Evolutionary conservation across 2,329 filamentous ascomycete species (phyloP).

Genomic region (Sporothrix brasiliensis): DNA sequence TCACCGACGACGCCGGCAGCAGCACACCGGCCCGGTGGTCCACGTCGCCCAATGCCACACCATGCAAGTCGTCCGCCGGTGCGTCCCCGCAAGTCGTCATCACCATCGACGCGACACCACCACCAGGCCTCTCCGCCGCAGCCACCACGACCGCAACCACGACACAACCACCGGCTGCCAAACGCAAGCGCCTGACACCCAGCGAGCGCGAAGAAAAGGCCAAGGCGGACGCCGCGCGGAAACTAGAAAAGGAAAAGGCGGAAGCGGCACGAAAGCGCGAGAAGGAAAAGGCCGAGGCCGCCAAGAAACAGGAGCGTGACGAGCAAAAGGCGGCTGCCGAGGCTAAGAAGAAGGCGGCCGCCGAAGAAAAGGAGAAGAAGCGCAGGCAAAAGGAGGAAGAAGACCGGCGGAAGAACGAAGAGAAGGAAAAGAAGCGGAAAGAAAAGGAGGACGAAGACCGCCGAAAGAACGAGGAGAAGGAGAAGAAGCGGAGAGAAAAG

Average conservation of each 20-base stretch:
- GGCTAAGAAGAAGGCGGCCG: constrained; percentile 40
- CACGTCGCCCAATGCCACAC: constrained; percentile 43
- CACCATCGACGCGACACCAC: constrained; percentile 30
- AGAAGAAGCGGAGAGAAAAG: constrained; percentile 54
- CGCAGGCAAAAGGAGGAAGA: constrained; percentile 29
- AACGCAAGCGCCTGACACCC: constrained; percentile 52
- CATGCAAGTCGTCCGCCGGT: constrained; percentile 37
- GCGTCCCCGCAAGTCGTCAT: constrained; percentile 34
- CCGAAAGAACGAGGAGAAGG: constrained; percentile 46
- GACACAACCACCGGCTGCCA: constrained; percentile 39
- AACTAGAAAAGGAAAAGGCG: constrained; percentile 44
- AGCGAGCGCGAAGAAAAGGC: constrained; percentile 47
- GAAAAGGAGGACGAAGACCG: constrained; percentile 47
- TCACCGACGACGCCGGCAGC: constrained; percentile 51
- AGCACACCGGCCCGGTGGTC: constrained; percentile 48
- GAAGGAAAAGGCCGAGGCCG: constrained; percentile 42
- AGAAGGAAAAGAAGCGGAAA: constrained; percentile 43
- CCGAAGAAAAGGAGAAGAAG: constrained; percentile 45
- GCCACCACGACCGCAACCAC: not conserved
- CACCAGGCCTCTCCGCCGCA: not conserved
- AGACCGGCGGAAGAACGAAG: constrained; percentile 36
- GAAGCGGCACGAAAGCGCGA: constrained; percentile 41
- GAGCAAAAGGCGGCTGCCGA: constrained; percentile 40
- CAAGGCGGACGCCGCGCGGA: constrained; percentile 46
- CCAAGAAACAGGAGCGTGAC: constrained; percentile 38